Conservation (phyloP, 495 filamentous ascomycete genomes). For the Venustampulla echinocandica region DNA sequence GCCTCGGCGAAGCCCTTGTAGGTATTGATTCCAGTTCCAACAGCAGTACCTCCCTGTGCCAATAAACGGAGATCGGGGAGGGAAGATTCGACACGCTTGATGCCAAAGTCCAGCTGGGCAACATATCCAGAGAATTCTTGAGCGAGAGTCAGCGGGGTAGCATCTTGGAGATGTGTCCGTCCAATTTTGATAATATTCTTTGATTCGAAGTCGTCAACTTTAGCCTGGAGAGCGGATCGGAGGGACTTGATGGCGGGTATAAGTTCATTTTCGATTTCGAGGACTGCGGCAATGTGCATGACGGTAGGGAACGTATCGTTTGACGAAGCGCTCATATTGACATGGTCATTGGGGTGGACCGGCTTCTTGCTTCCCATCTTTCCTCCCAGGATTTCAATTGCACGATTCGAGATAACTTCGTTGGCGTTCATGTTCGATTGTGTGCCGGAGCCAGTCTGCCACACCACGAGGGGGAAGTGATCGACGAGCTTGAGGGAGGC, state of each 20-base stretch:
- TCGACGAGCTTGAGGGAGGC: slow-evolving; percentile 88
- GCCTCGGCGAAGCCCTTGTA: slow-evolving; percentile 91
- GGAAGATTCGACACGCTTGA: slow-evolving; percentile 74
- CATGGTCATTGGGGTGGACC: slow-evolving; percentile 98
- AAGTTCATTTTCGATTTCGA: slow-evolving; percentile 82
- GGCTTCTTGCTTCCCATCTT: slow-evolving; percentile 94
- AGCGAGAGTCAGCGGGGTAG: slow-evolving; percentile 88
- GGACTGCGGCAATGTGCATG: slow-evolving; percentile 96
- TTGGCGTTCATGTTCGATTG: slow-evolving; percentile 99
- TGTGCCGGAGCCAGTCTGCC: slow-evolving; percentile 97
- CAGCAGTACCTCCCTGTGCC: slow-evolving; percentile 90
- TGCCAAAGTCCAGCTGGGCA: slow-evolving; percentile 81
- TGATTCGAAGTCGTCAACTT: slow-evolving; percentile 79
- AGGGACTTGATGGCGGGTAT: slow-evolving; percentile 75
- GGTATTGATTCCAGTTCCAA: slow-evolving; percentile 96
- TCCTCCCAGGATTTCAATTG: slow-evolving; percentile 95
- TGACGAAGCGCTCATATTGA: slow-evolving; percentile 97
- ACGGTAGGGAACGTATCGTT: slow-evolving; percentile 99
- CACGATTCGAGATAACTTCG: slow-evolving; percentile 98
- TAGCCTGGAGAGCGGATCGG: slow-evolving; percentile 72
- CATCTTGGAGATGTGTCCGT: slow-evolving; percentile 94
- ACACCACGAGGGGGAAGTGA: slow-evolving; percentile 96
- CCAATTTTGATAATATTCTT: slow-evolving; percentile 95
- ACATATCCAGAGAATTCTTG: slow-evolving; percentile 99
- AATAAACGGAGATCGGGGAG: slow-evolving; percentile 79